phyloP scores from a whole-genome alignment of 805 yeast genomes.

The Metschnikowia drakensbergensis region DNA sequence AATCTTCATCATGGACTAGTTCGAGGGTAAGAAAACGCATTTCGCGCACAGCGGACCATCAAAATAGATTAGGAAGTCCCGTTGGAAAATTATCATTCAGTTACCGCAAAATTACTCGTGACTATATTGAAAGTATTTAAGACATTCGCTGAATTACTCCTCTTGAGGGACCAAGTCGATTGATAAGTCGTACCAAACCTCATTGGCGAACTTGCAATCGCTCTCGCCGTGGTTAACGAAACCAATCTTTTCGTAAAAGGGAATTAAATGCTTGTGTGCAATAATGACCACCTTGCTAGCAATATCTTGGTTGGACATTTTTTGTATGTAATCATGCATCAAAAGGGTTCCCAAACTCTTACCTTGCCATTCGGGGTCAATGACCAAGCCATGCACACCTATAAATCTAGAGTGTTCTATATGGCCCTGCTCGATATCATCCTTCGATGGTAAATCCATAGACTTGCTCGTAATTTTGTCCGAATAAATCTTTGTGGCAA shows the following conservation, averaged over 20 bases:
- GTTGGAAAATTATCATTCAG: not conserved
- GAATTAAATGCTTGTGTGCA: conserved; percentile 63
- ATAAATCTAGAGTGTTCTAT: conserved; percentile 67
- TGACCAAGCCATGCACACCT: conserved; percentile 79
- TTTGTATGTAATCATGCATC: conserved; percentile 86
- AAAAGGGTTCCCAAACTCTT: conserved; percentile 78
- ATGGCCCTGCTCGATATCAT: conserved; percentile 51
- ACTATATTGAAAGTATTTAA: not conserved
- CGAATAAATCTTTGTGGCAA: conserved; percentile 66
- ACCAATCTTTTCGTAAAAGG: conserved; percentile 80
- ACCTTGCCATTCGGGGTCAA: conserved; percentile 75
- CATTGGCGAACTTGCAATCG: conserved; percentile 54
- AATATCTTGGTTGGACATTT: conserved; percentile 79
- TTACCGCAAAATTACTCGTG: not conserved
- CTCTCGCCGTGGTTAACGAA: conserved; percentile 69
- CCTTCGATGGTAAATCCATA: conserved; percentile 55
- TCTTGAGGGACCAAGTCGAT: conserved; percentile 44
- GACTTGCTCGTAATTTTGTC: conserved; percentile 50
- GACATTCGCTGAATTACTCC: conserved; percentile 21
- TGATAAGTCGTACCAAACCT: conserved; percentile 57
- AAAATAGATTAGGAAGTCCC: not conserved
- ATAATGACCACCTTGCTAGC: conserved; percentile 74
- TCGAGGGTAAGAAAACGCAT: not conserved
- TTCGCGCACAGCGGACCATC: not conserved
- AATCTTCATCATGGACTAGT: conserved; percentile 19